phyloP scores from a whole-genome alignment of 768 basidiomycete genomes.

The Trichaptum fuscoviolaceum region DNA sequence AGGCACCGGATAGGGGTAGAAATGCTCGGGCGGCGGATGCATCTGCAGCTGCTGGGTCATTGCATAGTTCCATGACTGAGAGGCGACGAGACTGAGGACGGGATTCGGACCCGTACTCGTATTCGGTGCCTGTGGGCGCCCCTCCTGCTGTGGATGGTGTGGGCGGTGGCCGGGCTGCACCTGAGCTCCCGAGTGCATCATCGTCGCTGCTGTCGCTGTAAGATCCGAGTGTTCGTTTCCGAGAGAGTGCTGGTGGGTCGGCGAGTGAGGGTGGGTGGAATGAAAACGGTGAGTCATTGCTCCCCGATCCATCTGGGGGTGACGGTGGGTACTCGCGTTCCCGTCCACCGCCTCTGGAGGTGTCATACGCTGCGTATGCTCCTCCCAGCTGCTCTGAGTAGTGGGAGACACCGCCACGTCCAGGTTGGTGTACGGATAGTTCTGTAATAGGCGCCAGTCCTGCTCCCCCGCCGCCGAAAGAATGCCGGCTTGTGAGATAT shows the following conservation, averaged over 20 bases:
- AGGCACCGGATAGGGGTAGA: slow-evolving; percentile 5
- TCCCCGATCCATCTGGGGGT: slow-evolving; percentile 2
- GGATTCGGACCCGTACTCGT: slow-evolving; percentile 70
- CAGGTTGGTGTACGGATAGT: slow-evolving; percentile 35
- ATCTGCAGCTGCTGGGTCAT: slow-evolving; percentile 41
- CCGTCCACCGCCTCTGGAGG: not conserved
- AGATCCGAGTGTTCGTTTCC: slow-evolving; percentile 17
- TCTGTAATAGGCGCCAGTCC: slow-evolving; percentile 46
- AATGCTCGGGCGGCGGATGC: not conserved
- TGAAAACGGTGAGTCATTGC: slow-evolving; percentile 68
- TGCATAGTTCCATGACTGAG: slow-evolving; percentile 86
- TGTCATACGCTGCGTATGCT: slow-evolving; percentile 18
- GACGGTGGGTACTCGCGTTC: slow-evolving; percentile 5
- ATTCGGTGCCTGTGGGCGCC: slow-evolving; percentile 26
- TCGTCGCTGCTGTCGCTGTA: slow-evolving; percentile 15
- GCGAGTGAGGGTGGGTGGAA: slow-evolving; percentile 63
- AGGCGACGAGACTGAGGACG: slow-evolving; percentile 75
- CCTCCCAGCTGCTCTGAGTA: slow-evolving; percentile 32
- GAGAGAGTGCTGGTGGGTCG: slow-evolving; percentile 20
- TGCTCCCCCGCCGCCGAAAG: slow-evolving; percentile 41
- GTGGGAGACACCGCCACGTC: slow-evolving; percentile 26
- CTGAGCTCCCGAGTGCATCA: slow-evolving; percentile 19
- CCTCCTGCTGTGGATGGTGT: slow-evolving; percentile 23
- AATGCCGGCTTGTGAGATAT: slow-evolving; percentile 39
- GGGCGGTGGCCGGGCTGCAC: slow-evolving; percentile 32